These are phyloP conservation scores for Naganishia kalamii DNA, from an alignment of 768 basidiomycete species.

Conservation along the genomic window DNA sequence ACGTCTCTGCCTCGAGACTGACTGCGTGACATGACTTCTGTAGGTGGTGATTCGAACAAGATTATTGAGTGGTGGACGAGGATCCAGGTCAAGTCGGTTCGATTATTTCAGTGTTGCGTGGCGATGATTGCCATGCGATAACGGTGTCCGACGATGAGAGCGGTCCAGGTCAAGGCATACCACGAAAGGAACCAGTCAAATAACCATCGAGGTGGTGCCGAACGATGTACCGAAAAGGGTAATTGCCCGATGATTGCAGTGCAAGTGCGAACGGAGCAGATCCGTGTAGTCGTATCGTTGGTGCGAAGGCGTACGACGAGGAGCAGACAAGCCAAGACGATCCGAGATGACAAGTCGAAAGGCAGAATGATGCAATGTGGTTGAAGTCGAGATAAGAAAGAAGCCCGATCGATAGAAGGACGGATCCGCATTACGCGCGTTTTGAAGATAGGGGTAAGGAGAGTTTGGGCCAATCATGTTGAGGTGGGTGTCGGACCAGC, in stretches of 20 bases:
- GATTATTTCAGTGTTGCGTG: too few species aligned
- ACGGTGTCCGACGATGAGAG: background rate
- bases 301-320: background rate
- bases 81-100: background rate
- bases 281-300: background rate
- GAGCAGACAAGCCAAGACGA: background rate
- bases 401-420: background rate
- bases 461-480: background rate
- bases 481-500: background rate
- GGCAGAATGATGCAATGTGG: background rate
- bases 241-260: background rate
- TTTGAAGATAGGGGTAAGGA: background rate
- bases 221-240: background rate
- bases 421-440: background rate
- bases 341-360: background rate
- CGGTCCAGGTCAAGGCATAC: background rate
- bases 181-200: too few species aligned
- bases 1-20: slow-evolving; percentile 29
- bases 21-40: slow-evolving; percentile 16
- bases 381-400: background rate
- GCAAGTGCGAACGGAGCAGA: background rate
- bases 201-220: too few species aligned
- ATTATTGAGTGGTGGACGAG: background rate
- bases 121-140: background rate
- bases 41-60: background rate